Base-by-base conservation (phyloP, 495 filamentous ascomycete species). In the Lophiotrema nucula region DNA sequence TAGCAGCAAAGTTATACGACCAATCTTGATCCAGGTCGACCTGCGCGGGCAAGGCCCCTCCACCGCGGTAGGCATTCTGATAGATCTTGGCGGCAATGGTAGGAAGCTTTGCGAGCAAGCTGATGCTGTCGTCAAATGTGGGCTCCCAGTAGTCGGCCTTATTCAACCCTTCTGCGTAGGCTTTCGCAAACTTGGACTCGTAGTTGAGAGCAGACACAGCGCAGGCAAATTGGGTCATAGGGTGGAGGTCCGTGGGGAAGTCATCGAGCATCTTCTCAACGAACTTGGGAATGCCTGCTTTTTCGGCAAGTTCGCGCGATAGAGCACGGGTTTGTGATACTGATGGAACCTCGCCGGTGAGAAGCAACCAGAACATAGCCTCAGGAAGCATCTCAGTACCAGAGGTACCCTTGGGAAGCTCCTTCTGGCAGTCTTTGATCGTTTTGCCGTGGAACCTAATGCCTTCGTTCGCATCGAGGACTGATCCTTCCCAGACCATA, bases 331-430 rank as follows among this genome's bases (percentile, higher is more conserved):
- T 81, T 72, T 98, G 93, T 31, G 73, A 71, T 22, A 85, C 86
- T 2, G 87, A 88, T 10, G 93, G 93, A 22, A 98, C 88, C 72
- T 92, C 80, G 54, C 93, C 95, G 8, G 93, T 98, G 57, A 98
- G 75, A 15, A 98, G 86, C 23, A 98, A 86, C 93, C 93, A 98
- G 81, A 98, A 98, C 93, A 98, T 97, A 69, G 91, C 86, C 74
- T 98, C 93, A 33, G 93, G 93, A 2, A 98, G 85, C 95, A 97
- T 97, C 77, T 98, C 92, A n/a, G 89, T 93, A 55, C 93, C 93
- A 2, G 87, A 83, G 52, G 82, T 88, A 49, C 92, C 93, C 77
- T 96, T 97, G 66, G 93, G 93, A 6, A 98, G 83, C 69, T 95
- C 84, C 54, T 83, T 81, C 69, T 96, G 92, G 80, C 93, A 98